These are phyloP conservation scores for Xerocomus subilludens DNA, from an alignment of 1,284 basidiomycete species.

Conservation along the genomic window DNA sequence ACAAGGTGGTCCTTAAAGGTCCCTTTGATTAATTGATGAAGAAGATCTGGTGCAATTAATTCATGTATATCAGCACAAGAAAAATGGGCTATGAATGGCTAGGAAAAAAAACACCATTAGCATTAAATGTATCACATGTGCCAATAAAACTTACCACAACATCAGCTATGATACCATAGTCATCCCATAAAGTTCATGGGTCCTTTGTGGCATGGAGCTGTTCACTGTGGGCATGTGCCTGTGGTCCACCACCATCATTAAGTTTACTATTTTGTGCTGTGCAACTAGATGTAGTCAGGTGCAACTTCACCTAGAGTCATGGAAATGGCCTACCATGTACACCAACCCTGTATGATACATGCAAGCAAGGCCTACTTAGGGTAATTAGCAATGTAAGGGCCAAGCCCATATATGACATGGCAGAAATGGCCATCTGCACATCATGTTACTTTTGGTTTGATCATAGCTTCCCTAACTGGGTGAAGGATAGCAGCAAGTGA, in stretches of 20 bases:
- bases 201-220: neutral
- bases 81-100: slow-evolving; percentile 7
- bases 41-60: neutral
- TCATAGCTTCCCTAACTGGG: neutral
- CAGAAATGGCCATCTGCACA: slow-evolving; percentile 1
- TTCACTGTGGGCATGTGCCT: neutral
- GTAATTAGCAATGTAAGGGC: slow-evolving; percentile 13
- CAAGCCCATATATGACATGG: slow-evolving; percentile 3
- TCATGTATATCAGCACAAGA: slow-evolving; percentile 5
- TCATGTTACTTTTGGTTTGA: neutral
- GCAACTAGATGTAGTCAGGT: too few relatives aligned
- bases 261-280: neutral
- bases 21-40: slow-evolving; percentile 12
- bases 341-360: slow-evolving; percentile 16
- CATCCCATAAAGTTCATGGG: neutral
- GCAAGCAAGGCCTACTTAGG: slow-evolving; percentile 2
- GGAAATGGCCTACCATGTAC: neutral
- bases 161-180: neutral
- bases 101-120: too few relatives aligned
- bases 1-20: slow-evolving; percentile 1
- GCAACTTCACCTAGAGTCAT: too few relatives aligned
- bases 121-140: too few relatives aligned
- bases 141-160: neutral
- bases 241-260: slow-evolving; percentile 4
- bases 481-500: slow-evolving; percentile 8